Conservation (phyloP, 257 asterid genomes). For the Dorcoceras hygrometricum region DNA sequence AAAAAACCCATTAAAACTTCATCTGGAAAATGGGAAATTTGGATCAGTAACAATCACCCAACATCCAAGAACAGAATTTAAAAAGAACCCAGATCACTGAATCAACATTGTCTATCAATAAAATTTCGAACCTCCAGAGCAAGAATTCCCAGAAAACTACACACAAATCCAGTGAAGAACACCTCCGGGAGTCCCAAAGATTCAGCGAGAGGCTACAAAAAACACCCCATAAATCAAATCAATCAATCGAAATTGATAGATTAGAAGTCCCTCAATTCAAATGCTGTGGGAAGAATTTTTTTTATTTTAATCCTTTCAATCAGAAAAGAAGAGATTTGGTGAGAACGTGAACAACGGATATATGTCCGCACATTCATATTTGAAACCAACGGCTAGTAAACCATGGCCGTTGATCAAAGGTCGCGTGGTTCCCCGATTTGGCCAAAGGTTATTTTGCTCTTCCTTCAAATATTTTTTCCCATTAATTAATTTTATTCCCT, state of each 20-base stretch:
- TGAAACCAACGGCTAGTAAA: conserved; percentile 66
- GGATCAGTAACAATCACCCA: conserved; percentile 5
- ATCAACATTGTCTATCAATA: background rate
- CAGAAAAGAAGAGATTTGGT: background rate
- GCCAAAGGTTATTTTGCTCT: conserved; percentile 32
- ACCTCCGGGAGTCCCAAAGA: conserved; percentile 2
- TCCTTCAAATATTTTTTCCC: background rate
- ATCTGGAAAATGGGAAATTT: background rate
- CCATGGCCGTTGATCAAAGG: conserved; percentile 42
- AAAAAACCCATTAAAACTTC: background rate
- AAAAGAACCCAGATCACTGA: conserved; percentile 20
- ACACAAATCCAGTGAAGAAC: background rate
- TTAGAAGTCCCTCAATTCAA: background rate
- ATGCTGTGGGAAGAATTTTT: conserved; percentile 1
- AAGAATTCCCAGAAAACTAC: conserved; percentile 14
- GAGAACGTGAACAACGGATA: conserved; percentile 33
- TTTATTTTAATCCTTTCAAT: background rate
- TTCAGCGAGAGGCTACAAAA: conserved; percentile 23
- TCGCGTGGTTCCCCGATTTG: conserved; percentile 29
- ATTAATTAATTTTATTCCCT: background rate
- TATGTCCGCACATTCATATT: conserved; percentile 34
- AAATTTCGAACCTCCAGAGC: conserved; percentile 5
- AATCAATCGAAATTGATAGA: conserved; percentile 14
- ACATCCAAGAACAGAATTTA: conserved; percentile 1
- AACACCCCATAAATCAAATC: conserved; percentile 23